These are phyloP conservation scores for Lonicera japonica DNA, from an alignment of 129 eudicot species.

Conservation along the genomic window DNA sequence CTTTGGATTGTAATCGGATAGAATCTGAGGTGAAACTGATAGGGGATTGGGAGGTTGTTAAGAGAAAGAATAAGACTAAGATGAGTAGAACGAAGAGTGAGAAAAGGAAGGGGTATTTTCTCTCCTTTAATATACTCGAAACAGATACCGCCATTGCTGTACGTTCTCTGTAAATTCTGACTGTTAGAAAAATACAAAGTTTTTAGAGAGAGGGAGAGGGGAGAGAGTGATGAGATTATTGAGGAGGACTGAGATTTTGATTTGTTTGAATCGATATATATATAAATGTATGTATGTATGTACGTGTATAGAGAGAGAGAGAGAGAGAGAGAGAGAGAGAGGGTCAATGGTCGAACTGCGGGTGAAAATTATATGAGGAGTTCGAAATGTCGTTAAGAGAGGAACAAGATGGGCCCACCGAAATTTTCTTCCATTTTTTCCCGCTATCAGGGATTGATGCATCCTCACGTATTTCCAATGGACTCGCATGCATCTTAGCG, in stretches of 20 bases:
- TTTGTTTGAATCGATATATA: neutral
- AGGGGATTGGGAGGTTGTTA: conserved; percentile 42
- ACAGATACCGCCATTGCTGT: conserved; percentile 43
- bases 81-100: conserved; percentile 58
- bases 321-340: too few relatives aligned
- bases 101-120: conserved; percentile 63
- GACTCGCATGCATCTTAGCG: too few relatives aligned
- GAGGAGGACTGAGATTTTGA: neutral
- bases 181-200: too few relatives aligned
- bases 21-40: conserved; percentile 4
- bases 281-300: too few relatives aligned
- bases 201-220: neutral
- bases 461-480: neutral
- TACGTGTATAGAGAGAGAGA: too few relatives aligned
- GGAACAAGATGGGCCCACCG: neutral
- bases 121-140: conserved; percentile 34
- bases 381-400: neutral
- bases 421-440: neutral
- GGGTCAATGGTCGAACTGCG: conserved; percentile 1
- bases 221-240: too few relatives aligned
- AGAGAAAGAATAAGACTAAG: conserved; percentile 41
- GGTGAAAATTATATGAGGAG: neutral
- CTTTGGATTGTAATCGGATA: too few relatives aligned
- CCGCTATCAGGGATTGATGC: neutral
- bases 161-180: neutral